These are phyloP conservation scores for Chamaenerion angustifolium DNA, from an alignment of 345 rosid species.

Conservation along the genomic window DNA sequence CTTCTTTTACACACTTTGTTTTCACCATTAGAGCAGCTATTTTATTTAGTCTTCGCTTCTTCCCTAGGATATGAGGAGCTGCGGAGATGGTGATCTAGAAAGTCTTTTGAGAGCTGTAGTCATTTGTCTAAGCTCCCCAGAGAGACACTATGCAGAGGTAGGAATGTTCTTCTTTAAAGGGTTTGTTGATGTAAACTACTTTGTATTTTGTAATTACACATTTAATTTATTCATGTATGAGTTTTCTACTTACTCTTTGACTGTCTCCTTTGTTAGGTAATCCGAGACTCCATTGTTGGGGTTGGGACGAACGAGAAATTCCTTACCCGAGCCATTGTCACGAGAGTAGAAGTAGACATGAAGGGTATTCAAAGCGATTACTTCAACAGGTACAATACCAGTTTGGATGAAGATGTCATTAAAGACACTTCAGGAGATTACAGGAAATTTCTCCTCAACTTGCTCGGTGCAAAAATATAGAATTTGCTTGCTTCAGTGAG, in stretches of 20 bases:
- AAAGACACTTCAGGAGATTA: slow-evolving; percentile 80
- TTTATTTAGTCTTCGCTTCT: not conserved
- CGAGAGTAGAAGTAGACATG: slow-evolving; percentile 70
- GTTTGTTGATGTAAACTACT: no score
- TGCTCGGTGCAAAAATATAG: slow-evolving; percentile 47
- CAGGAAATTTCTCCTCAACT: slow-evolving; percentile 42
- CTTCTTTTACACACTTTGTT: not conserved
- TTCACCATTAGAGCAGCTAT: not conserved
- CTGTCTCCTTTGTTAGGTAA: slow-evolving; percentile 23
- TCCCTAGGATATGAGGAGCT: slow-evolving; percentile 41
- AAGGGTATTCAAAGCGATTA: slow-evolving; percentile 52
- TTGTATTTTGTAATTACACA: no score
- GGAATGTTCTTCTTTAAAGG: no score
- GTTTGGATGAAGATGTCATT: slow-evolving; percentile 44
- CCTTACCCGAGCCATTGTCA: slow-evolving; percentile 58
- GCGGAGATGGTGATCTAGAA: slow-evolving; percentile 48
- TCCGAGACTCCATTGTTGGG: slow-evolving; percentile 40
- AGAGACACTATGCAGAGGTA: slow-evolving; percentile 82
- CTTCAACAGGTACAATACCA: slow-evolving; percentile 30
- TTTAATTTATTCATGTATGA: no score
- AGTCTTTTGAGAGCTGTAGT: slow-evolving; percentile 33
- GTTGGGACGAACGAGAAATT: slow-evolving; percentile 82
- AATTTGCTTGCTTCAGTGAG: no score
- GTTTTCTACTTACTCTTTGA: no score
- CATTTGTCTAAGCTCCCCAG: slow-evolving; percentile 49